A percentile compares a stretch with the other conserved stretches of the same genome.
Evolutionary conservation across 495 filamentous ascomycete species (phyloP).

Genomic region (Geoglossum glabrum): DNA sequence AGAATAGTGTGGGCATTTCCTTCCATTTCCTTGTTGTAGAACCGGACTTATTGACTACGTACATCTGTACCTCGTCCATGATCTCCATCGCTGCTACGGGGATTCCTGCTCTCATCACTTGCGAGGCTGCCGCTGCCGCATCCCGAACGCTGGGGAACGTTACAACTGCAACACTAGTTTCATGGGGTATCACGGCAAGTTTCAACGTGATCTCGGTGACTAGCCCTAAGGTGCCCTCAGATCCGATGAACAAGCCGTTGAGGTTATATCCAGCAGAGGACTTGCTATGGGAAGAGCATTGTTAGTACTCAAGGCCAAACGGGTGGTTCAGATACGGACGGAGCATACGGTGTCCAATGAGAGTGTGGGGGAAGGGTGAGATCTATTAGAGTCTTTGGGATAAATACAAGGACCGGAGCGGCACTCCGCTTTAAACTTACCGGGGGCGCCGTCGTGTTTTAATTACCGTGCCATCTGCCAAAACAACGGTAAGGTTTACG

Average conservation of each 20-base stretch:
- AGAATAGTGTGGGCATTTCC: conserved; percentile 61
- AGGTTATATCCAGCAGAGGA: conserved; percentile 69
- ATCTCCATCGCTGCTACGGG: conserved; percentile 67
- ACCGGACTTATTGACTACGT: conserved; percentile 51
- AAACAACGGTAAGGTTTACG: conserved; percentile 57
- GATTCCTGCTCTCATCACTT: conserved; percentile 49
- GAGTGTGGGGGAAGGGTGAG: not conserved
- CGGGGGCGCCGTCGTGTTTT: conserved; percentile 53
- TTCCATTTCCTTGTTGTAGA: conserved; percentile 50
- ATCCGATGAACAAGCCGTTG: conserved; percentile 55
- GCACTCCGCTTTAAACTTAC: conserved; percentile 4
- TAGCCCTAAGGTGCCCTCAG: conserved; percentile 57
- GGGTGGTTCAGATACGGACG: too few relatives aligned
- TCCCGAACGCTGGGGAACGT: conserved; percentile 54
- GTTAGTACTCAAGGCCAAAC: not conserved
- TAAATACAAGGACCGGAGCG: not conserved
- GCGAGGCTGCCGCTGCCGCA: conserved; percentile 47
- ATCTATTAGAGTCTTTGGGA: not conserved
- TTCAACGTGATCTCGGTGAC: conserved; percentile 63
- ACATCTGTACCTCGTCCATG: conserved; percentile 71
- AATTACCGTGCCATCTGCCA: conserved; percentile 60
- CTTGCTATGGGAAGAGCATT: conserved; percentile 24
- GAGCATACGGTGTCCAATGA: too few relatives aligned
- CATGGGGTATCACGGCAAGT: conserved; percentile 50
- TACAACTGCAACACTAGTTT: conserved; percentile 55